Evolutionary conservation across 78 protist genomes (phyloP).

Genomic region (Cyanophora paradoxa): DNA sequence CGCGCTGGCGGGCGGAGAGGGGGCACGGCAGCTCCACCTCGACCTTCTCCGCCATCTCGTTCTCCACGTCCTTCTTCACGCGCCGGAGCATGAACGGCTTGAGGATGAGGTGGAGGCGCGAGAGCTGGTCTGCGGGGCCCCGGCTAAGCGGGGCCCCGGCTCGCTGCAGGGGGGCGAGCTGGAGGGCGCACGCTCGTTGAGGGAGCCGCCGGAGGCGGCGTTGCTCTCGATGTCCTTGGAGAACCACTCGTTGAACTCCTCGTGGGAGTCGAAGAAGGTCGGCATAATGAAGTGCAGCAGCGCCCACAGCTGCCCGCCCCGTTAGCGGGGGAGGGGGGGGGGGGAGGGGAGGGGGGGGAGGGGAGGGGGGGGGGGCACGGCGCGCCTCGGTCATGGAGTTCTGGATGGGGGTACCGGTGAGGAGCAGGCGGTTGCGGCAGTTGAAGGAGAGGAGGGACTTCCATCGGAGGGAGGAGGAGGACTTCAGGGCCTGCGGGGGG

Average conservation of each 20-base stretch:
- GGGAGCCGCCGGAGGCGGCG: background rate
- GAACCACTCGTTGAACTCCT: constrained; percentile 55
- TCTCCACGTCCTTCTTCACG: constrained; percentile 81
- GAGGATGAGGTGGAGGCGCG: constrained; percentile 80
- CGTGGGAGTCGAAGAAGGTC: constrained; percentile 51
- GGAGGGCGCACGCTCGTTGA: constrained; percentile 1
- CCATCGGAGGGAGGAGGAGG: constrained; percentile 58
- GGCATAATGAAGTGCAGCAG: constrained; percentile 91
- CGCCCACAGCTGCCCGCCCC: constrained; percentile 71
- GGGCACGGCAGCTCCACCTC: constrained; percentile 46
- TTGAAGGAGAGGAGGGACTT: constrained; percentile 56
- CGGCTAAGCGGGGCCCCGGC: background rate
- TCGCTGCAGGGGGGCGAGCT: too few species aligned
- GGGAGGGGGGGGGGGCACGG: background rate
- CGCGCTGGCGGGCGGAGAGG: constrained; percentile 66
- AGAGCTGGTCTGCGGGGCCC: constrained; percentile 37
- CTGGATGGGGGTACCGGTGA: constrained; percentile 94
- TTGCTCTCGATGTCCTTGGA: constrained; percentile 4
- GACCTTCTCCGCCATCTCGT: constrained; percentile 79
- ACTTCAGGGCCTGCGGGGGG: constrained; percentile 68
- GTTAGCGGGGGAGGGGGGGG: background rate
- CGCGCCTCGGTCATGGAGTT: constrained; percentile 62
- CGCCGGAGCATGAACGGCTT: constrained; percentile 93
- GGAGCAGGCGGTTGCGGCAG: constrained; percentile 82
- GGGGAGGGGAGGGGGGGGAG: background rate